Evolutionary conservation across 2,329 filamentous ascomycete genomes (phyloP), one percentile per base, ranked within the genome.

Genomic region (Exophiala viscosa): DNA sequence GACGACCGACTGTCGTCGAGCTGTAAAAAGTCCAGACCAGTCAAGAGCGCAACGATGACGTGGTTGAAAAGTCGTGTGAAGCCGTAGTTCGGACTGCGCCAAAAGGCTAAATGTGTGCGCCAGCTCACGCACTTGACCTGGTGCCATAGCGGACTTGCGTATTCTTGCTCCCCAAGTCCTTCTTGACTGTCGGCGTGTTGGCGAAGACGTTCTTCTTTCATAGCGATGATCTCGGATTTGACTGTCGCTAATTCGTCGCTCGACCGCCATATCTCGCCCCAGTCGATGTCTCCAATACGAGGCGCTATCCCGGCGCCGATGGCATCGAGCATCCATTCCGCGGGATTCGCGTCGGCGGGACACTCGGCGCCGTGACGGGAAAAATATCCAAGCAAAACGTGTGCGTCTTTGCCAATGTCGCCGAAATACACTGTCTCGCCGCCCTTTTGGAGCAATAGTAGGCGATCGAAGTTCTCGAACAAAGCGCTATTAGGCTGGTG

Each of bases 51-150:
- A 59, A 95, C 87, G 55, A 84, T 81, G 54, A 92, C 75, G 67
- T 95, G 90, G 66, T 87, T 91, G 76, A 92, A 95, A 14, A 95
- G 75, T 14, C 90, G 82, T 0, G 90, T 95, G 69, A 95, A 93
- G 47, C 90, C 84, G 67, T 96, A 96, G 73, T 95, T 90, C 33
- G 88, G 88, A 1, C 86, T 88, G 38, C 90, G 80, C 88, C 88
- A 96, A 75, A 88, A 92, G 0, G 87, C 80, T 3, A 89, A 74
- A 67, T 90, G 87, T 59, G 85, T 89, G 52, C 91, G 84, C 52
- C 73, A 76, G 61, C 83, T 79, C 28, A 95, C 89, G 2, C 87
- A 71, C 69, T 83, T 85, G 68, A 95, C 81, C 75, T 96, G 91
- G 67, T 90, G 87, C 71, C 73, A 75, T 7, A 90, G 70, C 0